Base-by-base conservation (phyloP, 768 basidiomycete genomes). In the Suillus plorans region DNA sequence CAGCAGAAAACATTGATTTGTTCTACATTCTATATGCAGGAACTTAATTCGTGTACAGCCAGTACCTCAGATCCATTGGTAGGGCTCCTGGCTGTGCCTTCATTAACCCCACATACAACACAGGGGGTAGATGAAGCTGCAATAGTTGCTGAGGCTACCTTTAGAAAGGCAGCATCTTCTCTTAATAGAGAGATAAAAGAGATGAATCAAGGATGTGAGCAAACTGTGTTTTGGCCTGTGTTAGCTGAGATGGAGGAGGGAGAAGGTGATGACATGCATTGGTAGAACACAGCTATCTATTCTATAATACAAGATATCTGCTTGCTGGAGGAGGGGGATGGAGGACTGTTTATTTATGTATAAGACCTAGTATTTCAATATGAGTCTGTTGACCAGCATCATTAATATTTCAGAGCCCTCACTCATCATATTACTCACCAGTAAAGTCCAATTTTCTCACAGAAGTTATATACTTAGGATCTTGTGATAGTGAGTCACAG, bases 91-190 rank as follows among this genome's bases (percentile, higher is more conserved):
- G 53, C 71, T 9, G 62, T 78, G 18, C 76, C 81, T 31, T 45
- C 73, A 8, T 66, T 69, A 53, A 68, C 71, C 28, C 69, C 73
- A 34, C 76, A 82, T 47, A 74, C 86, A 28, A 79, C 86, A 8
- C 86, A 88, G 47, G 67, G 80, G 18, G 81, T 84, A 13, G 90
- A 94, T 70, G 77, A 79, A 18, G 84, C 86, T 7, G 83, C 88
- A 5, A 65, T 69, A 9, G 74, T 82, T 69, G 91, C 89, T 2
- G 88, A 92, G 71, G 69, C 69, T n/a, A 74, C 81, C 3, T 90
- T 87, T 71, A 83, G 84, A 82, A 78, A 76, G 47, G 81, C 80
- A 1, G 68, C 82, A 0, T 66, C 70, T 64, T 66, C 65, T 2
- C 63, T 84, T 14, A 71, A 72, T 20, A 18, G 58, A 28, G 58